These are phyloP conservation scores for Echites panduratus DNA, from an alignment of 257 asterid species.

Conservation along the genomic window DNA sequence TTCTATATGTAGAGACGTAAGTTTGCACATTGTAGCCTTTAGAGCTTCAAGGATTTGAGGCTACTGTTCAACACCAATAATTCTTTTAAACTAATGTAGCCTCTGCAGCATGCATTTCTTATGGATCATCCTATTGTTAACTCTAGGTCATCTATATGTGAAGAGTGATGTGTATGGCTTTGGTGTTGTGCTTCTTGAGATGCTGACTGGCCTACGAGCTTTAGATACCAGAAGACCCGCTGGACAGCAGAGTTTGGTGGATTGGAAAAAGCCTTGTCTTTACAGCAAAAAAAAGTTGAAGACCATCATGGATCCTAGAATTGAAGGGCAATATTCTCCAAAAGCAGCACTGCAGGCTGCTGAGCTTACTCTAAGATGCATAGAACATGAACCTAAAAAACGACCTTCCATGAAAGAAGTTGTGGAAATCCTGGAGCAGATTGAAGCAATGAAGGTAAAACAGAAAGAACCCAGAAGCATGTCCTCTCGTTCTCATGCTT, in stretches of 20 bases:
- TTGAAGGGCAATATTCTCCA: constrained; percentile 34
- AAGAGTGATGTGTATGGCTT: constrained; percentile 48
- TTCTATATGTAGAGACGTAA: no score
- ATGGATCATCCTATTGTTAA: neutral
- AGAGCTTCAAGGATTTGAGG: neutral
- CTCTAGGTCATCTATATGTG: constrained; percentile 39
- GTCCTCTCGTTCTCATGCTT: neutral
- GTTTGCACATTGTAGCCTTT: neutral
- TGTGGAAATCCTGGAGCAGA: constrained; percentile 34
- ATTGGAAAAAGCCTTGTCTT: constrained; percentile 30
- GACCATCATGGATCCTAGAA: constrained; percentile 35
- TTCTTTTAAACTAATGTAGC: neutral
- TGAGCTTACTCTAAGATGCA: constrained; percentile 36
- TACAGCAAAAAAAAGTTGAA: constrained; percentile 26
- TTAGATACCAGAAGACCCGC: constrained; percentile 32
- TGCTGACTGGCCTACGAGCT: constrained; percentile 38
- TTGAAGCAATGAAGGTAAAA: constrained; percentile 24
- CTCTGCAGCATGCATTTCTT: neutral
- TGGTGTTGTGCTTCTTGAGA: constrained; percentile 43
- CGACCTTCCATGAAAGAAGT: constrained; percentile 48
- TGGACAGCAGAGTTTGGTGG: constrained; percentile 31
- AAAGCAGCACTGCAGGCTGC: constrained; percentile 30
- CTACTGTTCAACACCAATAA: neutral
- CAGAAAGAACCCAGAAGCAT: constrained; percentile 17
- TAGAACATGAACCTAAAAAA: constrained; percentile 32